Evolutionary conservation across 1,284 basidiomycete species (phyloP), one percentile per base, ranked within the genome.

Genomic region (Termitomyces sp.): DNA sequence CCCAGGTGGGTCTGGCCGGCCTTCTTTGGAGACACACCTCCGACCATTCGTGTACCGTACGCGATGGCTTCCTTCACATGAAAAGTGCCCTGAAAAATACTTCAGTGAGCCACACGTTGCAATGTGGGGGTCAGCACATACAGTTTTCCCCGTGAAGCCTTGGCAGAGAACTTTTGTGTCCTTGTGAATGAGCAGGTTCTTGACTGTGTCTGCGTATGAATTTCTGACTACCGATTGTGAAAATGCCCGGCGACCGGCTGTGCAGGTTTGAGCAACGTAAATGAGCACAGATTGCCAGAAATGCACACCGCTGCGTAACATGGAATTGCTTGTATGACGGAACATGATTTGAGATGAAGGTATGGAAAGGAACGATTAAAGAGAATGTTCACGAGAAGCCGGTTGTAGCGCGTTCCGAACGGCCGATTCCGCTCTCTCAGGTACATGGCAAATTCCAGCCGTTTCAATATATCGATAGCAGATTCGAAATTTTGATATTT

Each of bases 121-220:
- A 28, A 28, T 12, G 12, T 30, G 26, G 39, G 24, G 38, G 28
- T 28, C 8, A 19, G 52, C 17, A 68, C 88, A 65, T 62, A 92
- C 94, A 58, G 96, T 99, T 86, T 98, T 98, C 71, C 97, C 97
- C 43, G 94, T 98, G 70, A 96, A 88, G 50, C 94, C 94, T 71
- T 97, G 94, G 65, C 91, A 92, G 58, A 97, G 77, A 44, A 98
- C 94, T 72, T 85, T 94, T 62, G 96, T 97, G 74, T 99, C 92
- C 72, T 94, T 94, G 75, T 93, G 84, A 70, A 98, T 91, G 67
- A 88, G 84, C 62, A 98, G 83, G 78, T 98, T 98, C 70, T 85
- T 81, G 70, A 94, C 89, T 57, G 93, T 96, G 70, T 92, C 90
- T 58, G 87, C 92, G 73, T 98, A 98, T 63, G 81, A 83, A 62